Conservation (phyloP, 106 monocot species). For the Platanthera guangdongensis region DNA sequence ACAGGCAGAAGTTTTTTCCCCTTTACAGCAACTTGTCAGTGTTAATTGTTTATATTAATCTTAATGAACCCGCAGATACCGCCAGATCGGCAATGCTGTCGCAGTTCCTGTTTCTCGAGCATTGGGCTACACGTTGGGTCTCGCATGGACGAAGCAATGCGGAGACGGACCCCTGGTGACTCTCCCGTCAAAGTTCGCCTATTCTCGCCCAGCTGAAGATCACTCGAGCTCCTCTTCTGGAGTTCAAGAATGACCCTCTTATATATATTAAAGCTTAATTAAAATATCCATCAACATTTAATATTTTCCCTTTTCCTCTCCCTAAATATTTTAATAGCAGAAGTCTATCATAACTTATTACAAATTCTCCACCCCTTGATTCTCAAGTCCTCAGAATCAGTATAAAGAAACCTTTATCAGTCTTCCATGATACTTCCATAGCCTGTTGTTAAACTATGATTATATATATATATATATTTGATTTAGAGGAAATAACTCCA, state of each 20-base stretch:
- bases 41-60: conserved; percentile 1
- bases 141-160: conserved; percentile 45
- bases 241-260: conserved; percentile 16
- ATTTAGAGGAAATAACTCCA: too few relatives aligned
- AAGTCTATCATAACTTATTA: neutral
- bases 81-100: conserved; percentile 91
- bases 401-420: neutral
- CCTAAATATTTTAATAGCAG: neutral
- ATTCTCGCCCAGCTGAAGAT: conserved; percentile 12
- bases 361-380: neutral
- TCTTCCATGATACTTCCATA: neutral
- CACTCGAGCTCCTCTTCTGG: conserved; percentile 14
- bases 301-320: neutral
- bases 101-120: conserved; percentile 68
- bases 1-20: neutral
- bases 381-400: neutral
- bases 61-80: conserved; percentile 42
- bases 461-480: too few relatives aligned
- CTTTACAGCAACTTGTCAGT: neutral
- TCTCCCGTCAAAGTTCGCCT: conserved; percentile 62
- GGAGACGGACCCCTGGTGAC: conserved; percentile 58
- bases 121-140: conserved; percentile 62
- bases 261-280: neutral
- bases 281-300: neutral
- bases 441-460: too few relatives aligned